Evolutionary conservation across 768 basidiomycete species (phyloP).

Genomic region (Boletellus sp.): DNA sequence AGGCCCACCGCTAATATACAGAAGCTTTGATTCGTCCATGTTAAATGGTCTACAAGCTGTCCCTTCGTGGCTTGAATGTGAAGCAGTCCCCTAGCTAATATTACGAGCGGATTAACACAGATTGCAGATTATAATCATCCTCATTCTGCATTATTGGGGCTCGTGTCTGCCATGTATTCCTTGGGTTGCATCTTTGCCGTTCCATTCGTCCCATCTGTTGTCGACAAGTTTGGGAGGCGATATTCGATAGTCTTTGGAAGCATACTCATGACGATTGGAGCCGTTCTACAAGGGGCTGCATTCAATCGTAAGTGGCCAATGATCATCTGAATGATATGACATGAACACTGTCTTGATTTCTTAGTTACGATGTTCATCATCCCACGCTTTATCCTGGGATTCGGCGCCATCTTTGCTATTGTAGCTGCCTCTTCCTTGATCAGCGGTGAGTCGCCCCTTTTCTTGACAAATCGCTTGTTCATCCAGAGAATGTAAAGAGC

Average conservation of each 20-base stretch:
- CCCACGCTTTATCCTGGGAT: slow-evolving; percentile 5
- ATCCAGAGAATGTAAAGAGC: slow-evolving; percentile 1
- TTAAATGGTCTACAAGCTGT: too few relatives aligned
- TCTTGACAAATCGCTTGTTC: too few relatives aligned
- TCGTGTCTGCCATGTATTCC: neutral
- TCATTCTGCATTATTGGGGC: slow-evolving; percentile 48
- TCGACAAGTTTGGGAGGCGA: too few relatives aligned
- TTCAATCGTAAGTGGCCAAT: neutral
- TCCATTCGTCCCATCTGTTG: neutral
- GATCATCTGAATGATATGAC: neutral
- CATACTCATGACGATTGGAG: neutral
- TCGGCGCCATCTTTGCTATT: neutral
- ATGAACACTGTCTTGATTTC: too few relatives aligned
- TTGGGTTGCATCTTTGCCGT: neutral
- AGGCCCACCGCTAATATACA: neutral
- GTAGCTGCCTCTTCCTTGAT: slow-evolving; percentile 5
- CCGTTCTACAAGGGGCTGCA: neutral
- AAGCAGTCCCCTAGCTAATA: slow-evolving; percentile 9
- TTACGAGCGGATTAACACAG: neutral
- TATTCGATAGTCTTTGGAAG: neutral
- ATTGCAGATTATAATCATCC: slow-evolving; percentile 52
- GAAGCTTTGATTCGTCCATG: slow-evolving; percentile 39
- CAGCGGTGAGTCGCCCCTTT: slow-evolving; percentile 1
- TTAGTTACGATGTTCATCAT: slow-evolving; percentile 9
- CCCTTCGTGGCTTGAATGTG: slow-evolving; percentile 52